A percentile compares a stretch with the other conserved stretches of the same genome.
These are phyloP conservation scores for Aspergillus nidulans DNA, from an alignment of 495 filamentous ascomycete genomes.

Conservation along the genomic window DNA sequence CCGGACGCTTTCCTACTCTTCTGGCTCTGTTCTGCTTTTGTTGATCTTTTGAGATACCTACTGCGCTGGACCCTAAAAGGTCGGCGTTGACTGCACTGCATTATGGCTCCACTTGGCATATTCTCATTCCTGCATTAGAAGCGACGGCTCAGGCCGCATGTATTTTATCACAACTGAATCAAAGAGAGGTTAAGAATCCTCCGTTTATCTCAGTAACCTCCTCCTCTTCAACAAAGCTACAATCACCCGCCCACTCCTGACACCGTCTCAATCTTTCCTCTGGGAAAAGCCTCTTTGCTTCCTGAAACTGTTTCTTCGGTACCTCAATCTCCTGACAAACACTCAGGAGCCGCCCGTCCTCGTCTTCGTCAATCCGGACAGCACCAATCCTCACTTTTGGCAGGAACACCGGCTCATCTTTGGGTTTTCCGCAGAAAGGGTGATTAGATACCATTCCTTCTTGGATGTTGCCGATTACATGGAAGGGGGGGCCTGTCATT, in stretches of 20 bases:
- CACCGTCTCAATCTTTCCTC: constrained; percentile 17
- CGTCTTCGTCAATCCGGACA: constrained; percentile 15
- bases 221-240: constrained; percentile 7
- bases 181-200: not conserved
- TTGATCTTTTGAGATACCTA: constrained; percentile 9
- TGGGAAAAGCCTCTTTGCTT: constrained; percentile 15
- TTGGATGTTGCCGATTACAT: constrained; percentile 24
- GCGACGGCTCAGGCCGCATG: not conserved
- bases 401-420: constrained; percentile 16
- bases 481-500: constrained; percentile 15
- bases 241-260: constrained; percentile 19
- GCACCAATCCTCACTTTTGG: constrained; percentile 11
- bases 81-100: constrained; percentile 9
- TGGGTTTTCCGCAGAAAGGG: constrained; percentile 8
- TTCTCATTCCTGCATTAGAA: not conserved
- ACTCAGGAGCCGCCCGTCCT: not conserved
- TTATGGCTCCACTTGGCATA: not conserved
- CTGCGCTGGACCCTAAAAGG: constrained; percentile 6
- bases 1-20: not conserved
- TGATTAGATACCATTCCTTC: constrained; percentile 20
- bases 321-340: constrained; percentile 14
- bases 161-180: constrained; percentile 1
- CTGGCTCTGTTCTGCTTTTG: not conserved
- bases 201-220: not conserved
- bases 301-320: constrained; percentile 24